A percentile compares a stretch with the other conserved stretches of the same genome.
These are phyloP conservation scores for Komagataella pseudopastoris DNA, from an alignment of 805 yeast species.

Conservation along the genomic window DNA sequence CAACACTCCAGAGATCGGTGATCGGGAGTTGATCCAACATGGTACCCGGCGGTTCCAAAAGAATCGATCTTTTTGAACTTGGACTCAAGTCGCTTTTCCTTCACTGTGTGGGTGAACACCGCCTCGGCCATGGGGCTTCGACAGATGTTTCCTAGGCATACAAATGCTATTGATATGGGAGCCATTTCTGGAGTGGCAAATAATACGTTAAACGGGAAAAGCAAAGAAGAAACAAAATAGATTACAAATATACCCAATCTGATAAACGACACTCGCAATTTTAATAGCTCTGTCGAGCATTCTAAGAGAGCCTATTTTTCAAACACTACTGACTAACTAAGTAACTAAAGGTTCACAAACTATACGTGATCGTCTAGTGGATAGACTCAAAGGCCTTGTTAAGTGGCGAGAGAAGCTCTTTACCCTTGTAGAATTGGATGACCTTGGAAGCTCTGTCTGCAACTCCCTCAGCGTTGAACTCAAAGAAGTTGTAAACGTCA, in stretches of 20 bases:
- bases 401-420: constrained; percentile 59
- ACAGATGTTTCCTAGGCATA: constrained; percentile 87
- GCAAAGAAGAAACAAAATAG: not conserved
- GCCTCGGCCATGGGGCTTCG: constrained; percentile 99
- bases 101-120: constrained; percentile 56
- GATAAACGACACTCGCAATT: not conserved
- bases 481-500: constrained; percentile 74
- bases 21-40: constrained; percentile 76
- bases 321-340: not conserved
- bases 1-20: constrained; percentile 59
- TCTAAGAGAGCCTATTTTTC: not conserved
- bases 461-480: constrained; percentile 87
- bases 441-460: constrained; percentile 76
- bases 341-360: not conserved
- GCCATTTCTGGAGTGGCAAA: not conserved
- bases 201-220: not conserved
- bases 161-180: constrained; percentile 61
- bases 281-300: not conserved
- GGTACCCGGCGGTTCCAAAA: constrained; percentile 82
- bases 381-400: constrained; percentile 52
- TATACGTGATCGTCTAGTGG: not conserved
- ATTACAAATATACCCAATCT: constrained; percentile 1
- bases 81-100: constrained; percentile 27
- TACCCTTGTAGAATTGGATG: constrained; percentile 72
- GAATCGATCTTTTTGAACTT: constrained; percentile 59